Conservation (phyloP, 108 stramenopile species). For the Epithemia pelagica region DNA sequence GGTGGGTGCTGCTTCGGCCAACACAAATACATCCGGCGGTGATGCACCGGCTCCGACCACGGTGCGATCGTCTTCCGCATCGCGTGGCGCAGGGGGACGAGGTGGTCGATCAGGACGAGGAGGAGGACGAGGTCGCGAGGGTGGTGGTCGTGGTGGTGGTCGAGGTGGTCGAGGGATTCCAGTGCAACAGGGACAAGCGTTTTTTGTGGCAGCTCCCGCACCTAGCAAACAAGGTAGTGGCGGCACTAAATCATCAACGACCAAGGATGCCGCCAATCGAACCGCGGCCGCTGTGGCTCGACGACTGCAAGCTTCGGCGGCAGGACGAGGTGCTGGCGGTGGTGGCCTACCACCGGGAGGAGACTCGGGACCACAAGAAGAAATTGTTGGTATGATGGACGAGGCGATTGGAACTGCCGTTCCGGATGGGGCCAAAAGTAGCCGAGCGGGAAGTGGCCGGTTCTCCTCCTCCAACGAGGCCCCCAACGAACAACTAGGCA, state of each 20-base stretch:
- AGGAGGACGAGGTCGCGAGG: conserved; percentile 26
- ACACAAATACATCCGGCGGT: conserved; percentile 1
- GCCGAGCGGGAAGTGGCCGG: not conserved
- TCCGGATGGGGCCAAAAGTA: conserved; percentile 7
- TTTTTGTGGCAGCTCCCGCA: conserved; percentile 55
- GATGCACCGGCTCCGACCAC: conserved; percentile 10
- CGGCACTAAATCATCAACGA: not conserved
- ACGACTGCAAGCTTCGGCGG: conserved; percentile 12
- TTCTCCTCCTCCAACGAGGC: conserved; percentile 1
- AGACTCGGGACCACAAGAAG: conserved; percentile 53
- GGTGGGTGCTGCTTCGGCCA: conserved; percentile 10
- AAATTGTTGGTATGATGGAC: conserved; percentile 71
- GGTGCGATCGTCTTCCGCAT: conserved; percentile 3
- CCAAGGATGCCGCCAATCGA: too few species aligned
- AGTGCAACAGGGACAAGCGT: conserved; percentile 63
- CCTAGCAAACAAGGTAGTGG: conserved; percentile 18
- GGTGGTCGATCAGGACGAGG: conserved; percentile 18
- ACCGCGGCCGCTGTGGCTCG: conserved; percentile 6
- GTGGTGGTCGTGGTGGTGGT: conserved; percentile 29
- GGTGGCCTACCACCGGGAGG: conserved; percentile 5
- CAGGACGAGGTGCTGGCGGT: not conserved
- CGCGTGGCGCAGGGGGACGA: conserved; percentile 2
- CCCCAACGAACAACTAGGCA: conserved; percentile 9
- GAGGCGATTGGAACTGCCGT: conserved; percentile 33
- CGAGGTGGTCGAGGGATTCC: conserved; percentile 42